Evolutionary conservation across 179 eudicot genomes (phyloP).

Genomic region (Beta lomatogona): DNA sequence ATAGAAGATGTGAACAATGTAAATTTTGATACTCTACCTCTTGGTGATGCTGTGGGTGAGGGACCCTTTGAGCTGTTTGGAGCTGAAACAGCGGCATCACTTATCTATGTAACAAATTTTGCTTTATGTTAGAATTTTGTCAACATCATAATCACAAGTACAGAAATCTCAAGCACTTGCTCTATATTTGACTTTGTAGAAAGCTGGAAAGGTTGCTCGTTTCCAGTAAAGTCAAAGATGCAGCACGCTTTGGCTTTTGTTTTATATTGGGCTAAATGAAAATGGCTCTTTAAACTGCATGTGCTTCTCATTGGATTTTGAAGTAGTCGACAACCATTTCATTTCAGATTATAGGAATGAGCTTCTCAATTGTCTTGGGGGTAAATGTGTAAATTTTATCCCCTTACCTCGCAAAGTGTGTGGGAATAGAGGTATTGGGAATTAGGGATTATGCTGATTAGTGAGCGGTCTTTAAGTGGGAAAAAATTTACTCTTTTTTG

Average conservation of each 20-base stretch:
- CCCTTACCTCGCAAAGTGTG: neutral
- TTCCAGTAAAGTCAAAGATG: neutral
- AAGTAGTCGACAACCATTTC: neutral
- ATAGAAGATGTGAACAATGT: neutral
- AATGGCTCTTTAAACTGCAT: neutral
- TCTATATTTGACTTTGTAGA: neutral
- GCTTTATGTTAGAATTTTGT: neutral
- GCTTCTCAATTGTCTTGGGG: neutral
- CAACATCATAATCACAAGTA: conserved; percentile 4
- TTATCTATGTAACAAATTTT: conserved; percentile 27
- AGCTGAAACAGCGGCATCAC: conserved; percentile 34
- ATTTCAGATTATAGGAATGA: neutral
- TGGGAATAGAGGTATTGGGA: neutral
- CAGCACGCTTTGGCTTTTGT: neutral
- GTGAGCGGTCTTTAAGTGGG: neutral
- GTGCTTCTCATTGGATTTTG: neutral
- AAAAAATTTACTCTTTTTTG: neutral
- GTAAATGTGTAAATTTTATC: neutral
- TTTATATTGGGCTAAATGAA: neutral
- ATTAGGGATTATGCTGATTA: neutral
- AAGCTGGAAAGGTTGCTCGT: neutral
- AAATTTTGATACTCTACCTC: conserved; percentile 16
- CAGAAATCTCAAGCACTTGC: neutral
- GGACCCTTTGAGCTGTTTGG: conserved; percentile 31
- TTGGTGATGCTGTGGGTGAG: conserved; percentile 26